Percentiles rank a stretch among this genome's conserved stretches.
These are phyloP conservation scores for Crotalaria pallida DNA, from an alignment of 306 rosid genomes.

Conservation along the genomic window DNA sequence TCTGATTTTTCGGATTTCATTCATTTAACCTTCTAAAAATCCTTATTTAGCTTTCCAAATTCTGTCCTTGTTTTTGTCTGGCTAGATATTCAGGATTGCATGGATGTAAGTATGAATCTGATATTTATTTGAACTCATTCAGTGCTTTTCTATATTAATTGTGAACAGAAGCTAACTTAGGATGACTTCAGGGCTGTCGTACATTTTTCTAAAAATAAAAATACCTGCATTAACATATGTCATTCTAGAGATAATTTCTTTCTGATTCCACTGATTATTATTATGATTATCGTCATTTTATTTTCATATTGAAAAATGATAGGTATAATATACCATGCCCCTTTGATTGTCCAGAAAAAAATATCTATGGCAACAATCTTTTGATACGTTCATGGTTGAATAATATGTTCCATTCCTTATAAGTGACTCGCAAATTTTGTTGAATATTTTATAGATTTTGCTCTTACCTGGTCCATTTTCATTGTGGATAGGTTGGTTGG, in stretches of 20 bases:
- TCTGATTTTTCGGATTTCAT: neutral
- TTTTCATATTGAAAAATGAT: neutral
- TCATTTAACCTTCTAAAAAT: neutral
- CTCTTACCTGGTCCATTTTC: conserved; percentile 16
- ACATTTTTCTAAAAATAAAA: neutral
- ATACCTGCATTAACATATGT: neutral
- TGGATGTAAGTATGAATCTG: neutral
- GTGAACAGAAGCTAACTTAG: neutral
- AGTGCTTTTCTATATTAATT: neutral
- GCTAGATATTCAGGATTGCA: neutral
- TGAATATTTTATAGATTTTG: neutral
- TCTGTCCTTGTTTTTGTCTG: neutral
- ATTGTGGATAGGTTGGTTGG: conserved; percentile 74
- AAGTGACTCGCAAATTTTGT: neutral
- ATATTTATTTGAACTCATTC: neutral
- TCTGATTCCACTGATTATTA: neutral
- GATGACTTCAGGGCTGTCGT: neutral
- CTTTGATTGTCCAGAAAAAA: neutral
- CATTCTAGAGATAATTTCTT: neutral
- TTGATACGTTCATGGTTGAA: neutral
- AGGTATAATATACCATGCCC: neutral
- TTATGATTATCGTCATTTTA: neutral
- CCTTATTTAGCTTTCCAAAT: neutral
- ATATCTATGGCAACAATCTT: neutral
- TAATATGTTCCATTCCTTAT: neutral